A percentile compares a stretch with the other conserved stretches of the same genome.
phyloP scores from a whole-genome alignment of 805 yeast species.

The Lachancea fermentati region DNA sequence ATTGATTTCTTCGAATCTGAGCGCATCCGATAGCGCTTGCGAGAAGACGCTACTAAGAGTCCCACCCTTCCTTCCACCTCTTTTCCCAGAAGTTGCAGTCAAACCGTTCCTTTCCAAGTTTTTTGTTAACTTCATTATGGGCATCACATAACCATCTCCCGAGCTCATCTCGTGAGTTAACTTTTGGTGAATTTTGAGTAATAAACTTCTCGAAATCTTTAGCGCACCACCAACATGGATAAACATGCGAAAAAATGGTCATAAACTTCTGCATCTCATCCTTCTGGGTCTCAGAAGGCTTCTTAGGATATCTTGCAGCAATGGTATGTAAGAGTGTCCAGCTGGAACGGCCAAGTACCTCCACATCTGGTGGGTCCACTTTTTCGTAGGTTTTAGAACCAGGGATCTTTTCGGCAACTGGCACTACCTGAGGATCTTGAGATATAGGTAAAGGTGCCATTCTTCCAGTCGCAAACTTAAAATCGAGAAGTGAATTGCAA shows the following conservation, averaged over 20 bases:
- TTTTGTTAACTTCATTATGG: conserved; percentile 86
- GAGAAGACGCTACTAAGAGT: too few relatives aligned
- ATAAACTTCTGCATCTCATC: conserved; percentile 67
- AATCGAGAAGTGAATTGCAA: conserved; percentile 78
- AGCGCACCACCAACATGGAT: conserved; percentile 95
- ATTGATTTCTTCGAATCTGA: too few relatives aligned
- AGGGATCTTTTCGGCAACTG: conserved; percentile 11
- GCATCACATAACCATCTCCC: conserved; percentile 94
- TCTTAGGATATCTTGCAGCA: conserved; percentile 82
- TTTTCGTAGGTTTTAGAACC: conserved; percentile 33
- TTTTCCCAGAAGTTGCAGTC: conserved; percentile 88
- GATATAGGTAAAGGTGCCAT: background rate
- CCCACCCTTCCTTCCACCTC: conserved; percentile 96
- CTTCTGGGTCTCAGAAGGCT: conserved; percentile 58
- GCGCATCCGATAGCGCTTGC: too few relatives aligned
- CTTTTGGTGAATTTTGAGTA: conserved; percentile 46
- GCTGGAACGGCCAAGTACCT: conserved; percentile 70
- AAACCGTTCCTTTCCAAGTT: conserved; percentile 78
- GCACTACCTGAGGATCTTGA: conserved; percentile 1
- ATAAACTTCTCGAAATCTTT: conserved; percentile 70
- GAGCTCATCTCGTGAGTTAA: conserved; percentile 65
- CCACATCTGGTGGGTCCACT: conserved; percentile 85
- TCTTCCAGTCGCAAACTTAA: conserved; percentile 52
- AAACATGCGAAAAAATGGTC: conserved; percentile 64
- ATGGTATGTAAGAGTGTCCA: conserved; percentile 91